Evolutionary conservation across 1,284 basidiomycete genomes (phyloP), one percentile per base, ranked within the genome.

Genomic region (Pseudozyma tsukubaensis): DNA sequence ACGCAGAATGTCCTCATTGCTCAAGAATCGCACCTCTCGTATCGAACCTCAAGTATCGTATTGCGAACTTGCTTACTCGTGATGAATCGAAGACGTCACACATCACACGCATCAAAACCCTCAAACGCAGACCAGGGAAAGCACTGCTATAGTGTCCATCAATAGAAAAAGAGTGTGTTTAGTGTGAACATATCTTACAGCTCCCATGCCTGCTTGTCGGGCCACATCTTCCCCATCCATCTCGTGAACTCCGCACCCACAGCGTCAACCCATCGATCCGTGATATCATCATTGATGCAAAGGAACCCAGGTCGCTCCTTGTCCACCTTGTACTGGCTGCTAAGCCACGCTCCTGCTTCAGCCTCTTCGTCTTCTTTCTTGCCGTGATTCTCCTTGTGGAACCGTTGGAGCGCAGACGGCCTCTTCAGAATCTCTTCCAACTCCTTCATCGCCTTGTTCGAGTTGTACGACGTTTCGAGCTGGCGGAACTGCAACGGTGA

Each of bases 201-300:
- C 29, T 73, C 71, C 71, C 71, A 73, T 12, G 32, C 21, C 42
- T 51, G 50, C 47, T 73, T 73, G 10, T 50, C 18, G 1, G 57
- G 50, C 71, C 71, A 73, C 43, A 54, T 56, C 16, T 21, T 43
- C 2, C 16, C 42, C 53, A 73, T 36, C 71, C 71, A 73, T 1
- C 12, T 8, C 3, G 45, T 61, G 21, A 73, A 65, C 8, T 50
- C 34, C 1, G 12, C 44, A 4, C 65, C 71, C 1, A 73, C 65
- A 6, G 11, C 24, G 4, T 64, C 40, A 2, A 54, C 61, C 60
- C 60, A 73, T 14, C 37, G 37, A 19, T 62, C 56, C n/a, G 53
- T 58, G 29, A 76, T 50, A 32, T 76, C 70, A 42, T 76, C 74
- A 32, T 76, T 76, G 63, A 76, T 59, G 36, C 74, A 76, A 1